Conservation (phyloP, 2,329 filamentous ascomycete genomes). For the Colletotrichum viniferum region DNA sequence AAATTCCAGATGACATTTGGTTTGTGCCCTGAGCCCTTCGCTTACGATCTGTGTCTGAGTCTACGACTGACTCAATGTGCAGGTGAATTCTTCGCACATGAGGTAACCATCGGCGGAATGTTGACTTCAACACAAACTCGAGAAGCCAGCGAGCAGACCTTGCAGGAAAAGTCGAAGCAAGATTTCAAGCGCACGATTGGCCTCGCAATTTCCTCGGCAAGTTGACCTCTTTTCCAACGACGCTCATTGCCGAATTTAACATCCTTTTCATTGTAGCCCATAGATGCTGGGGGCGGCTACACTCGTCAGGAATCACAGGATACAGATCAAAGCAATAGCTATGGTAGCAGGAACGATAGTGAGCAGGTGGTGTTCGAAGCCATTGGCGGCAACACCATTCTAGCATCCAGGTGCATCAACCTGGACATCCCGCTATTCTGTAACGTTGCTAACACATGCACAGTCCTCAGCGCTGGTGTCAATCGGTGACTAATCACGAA, state of each 20-base stretch:
- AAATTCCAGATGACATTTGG: not conserved
- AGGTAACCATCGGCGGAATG: not conserved
- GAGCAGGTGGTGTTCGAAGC: conserved; percentile 1
- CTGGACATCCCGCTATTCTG: no score
- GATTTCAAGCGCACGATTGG: not conserved
- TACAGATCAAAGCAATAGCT: not conserved
- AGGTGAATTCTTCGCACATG: conserved; percentile 5
- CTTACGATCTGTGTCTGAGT: not conserved
- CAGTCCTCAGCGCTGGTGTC: not conserved
- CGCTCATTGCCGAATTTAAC: not conserved
- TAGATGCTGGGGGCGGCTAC: not conserved
- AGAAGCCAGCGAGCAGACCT: not conserved
- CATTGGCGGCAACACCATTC: conserved; percentile 1
- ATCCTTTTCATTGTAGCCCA: not conserved
- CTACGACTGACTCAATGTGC: not conserved
- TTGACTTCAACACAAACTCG: not conserved
- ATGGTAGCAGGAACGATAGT: not conserved
- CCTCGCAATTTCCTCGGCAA: not conserved
- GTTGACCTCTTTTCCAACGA: not conserved
- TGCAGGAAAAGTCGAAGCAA: not conserved
- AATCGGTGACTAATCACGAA: not conserved
- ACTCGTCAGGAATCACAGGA: not conserved
- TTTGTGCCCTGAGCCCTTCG: not conserved
- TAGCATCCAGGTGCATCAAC: not conserved
- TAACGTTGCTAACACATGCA: not conserved